phyloP scores from a whole-genome alignment of 768 basidiomycete species.

The Trametes meyenii region DNA sequence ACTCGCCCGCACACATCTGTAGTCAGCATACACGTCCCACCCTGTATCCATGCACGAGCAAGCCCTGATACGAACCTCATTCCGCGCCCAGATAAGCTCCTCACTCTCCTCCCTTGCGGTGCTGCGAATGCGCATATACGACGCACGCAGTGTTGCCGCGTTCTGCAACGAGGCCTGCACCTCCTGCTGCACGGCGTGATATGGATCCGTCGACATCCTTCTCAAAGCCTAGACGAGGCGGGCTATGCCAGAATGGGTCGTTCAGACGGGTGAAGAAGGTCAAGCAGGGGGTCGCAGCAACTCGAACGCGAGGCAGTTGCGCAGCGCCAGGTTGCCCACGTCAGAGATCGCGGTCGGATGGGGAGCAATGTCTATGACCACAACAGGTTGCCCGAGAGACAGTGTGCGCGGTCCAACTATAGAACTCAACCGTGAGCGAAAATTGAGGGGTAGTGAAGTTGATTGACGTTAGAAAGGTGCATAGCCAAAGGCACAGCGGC shows the following conservation, averaged over 20 bases:
- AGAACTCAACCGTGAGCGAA: neutral
- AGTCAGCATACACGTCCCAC: neutral
- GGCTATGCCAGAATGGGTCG: neutral
- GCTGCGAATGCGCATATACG: slow-evolving; percentile 77
- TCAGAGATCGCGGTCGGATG: neutral
- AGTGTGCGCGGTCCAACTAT: neutral
- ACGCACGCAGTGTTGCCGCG: slow-evolving; percentile 70
- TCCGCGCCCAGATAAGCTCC: slow-evolving; percentile 77
- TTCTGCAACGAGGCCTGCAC: slow-evolving; percentile 75
- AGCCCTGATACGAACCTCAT: slow-evolving; percentile 55
- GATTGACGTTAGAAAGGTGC: neutral
- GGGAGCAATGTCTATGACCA: no score
- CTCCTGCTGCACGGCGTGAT: slow-evolving; percentile 84
- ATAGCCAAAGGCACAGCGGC: neutral
- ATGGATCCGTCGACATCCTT: slow-evolving; percentile 77
- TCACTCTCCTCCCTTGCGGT: slow-evolving; percentile 76
- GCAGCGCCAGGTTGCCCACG: neutral
- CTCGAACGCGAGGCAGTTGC: no score
- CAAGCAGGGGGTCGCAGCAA: no score
- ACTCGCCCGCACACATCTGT: neutral
- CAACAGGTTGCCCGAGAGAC: no score
- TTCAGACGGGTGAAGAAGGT: neutral
- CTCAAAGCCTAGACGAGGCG: neutral
- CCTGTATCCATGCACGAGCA: neutral
- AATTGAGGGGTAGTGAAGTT: no score